A percentile compares a stretch with the other conserved stretches of the same genome.
Evolutionary conservation across 768 basidiomycete species (phyloP).

Genomic region (Lepiota venenata): DNA sequence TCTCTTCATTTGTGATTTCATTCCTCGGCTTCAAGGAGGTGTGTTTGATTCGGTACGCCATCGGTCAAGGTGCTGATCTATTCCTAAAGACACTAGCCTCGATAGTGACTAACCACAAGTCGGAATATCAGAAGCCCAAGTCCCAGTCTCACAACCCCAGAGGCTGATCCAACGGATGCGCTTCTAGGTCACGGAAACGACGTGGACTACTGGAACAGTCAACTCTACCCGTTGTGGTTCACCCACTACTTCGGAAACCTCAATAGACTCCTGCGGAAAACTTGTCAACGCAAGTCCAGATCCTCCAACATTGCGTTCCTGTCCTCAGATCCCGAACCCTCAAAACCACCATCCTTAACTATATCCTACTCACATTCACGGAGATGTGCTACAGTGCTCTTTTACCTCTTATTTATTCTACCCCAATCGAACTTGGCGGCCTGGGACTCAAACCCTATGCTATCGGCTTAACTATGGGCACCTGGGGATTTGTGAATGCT

Average conservation of each 20-base stretch:
- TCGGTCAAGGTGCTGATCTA: background rate
- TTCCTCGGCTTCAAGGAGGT: constrained; percentile 43
- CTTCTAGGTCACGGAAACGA: constrained; percentile 3
- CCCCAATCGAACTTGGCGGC: constrained; percentile 58
- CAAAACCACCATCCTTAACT: constrained; percentile 27
- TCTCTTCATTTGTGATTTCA: constrained; percentile 30
- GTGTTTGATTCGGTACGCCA: background rate
- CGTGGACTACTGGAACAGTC: constrained; percentile 14
- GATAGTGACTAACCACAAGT: constrained; percentile 13
- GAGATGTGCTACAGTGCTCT: constrained; percentile 36
- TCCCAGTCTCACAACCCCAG: background rate
- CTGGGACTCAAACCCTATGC: constrained; percentile 58
- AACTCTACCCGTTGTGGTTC: constrained; percentile 6
- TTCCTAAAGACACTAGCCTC: constrained; percentile 29
- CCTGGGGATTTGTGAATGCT: constrained; percentile 44
- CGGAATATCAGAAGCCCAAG: background rate
- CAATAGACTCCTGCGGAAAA: background rate
- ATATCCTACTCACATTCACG: constrained; percentile 33
- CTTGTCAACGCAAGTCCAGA: constrained; percentile 8
- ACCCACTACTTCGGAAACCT: constrained; percentile 6
- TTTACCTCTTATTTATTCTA: constrained; percentile 47
- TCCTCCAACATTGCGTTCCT: constrained; percentile 14
- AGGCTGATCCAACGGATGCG: constrained; percentile 1
- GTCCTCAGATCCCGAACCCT: constrained; percentile 26
- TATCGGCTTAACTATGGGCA: constrained; percentile 60